Evolutionary conservation across 805 yeast genomes (phyloP), one percentile per base, ranked within the genome.

Genomic region (Saccharomycopsis lassenensis): DNA sequence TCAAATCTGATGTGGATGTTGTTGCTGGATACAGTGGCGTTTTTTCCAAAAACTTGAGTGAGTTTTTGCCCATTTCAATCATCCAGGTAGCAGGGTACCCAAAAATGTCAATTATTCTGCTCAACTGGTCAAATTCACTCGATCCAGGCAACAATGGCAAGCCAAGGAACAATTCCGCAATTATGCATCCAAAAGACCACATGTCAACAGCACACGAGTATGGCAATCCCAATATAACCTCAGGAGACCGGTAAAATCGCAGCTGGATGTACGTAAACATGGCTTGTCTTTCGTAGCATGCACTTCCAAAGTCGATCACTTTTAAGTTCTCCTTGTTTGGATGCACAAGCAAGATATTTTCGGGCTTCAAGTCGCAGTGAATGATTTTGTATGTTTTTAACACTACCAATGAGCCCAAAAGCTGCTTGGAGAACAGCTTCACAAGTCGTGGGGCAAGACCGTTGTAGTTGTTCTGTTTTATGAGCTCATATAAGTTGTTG

Each of bases 301-400:
- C 94, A 2, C 91, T 76, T 1, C 97, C 97, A 61, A 89, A 91
- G 61, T 91, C 99, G 49, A 91, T 89, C 29, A 91, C 80, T 57
- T 91, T 91, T 47, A 91, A 73, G 29, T 77, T 83, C 1, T 95
- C 91, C 44, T 76, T 72, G 54, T 85, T 93, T 4, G 86, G 77
- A 33, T 77, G 73, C 35, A 81, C 73, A 22, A 91, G 61, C 37
- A 91, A 59, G 33, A 91, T 86, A 55, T 91, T 91, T 51, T 91
- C 99, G 0, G 99, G 99, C 55, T 91, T 91, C 52, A 91, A 63
- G 58, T 91, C 99, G 60, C 99, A 91, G 54, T 91, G 99, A 29
- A 91, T 86, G 49, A 91, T 67, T 46, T 82, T 80, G 31, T 83
- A 74, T 27, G 76, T 79, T 51, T 91, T 91, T 47, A 91, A 67